Percentiles rank a stretch among this genome's conserved stretches.
phyloP scores from a whole-genome alignment of 257 asterid genomes.

The Gentiana straminea region DNA sequence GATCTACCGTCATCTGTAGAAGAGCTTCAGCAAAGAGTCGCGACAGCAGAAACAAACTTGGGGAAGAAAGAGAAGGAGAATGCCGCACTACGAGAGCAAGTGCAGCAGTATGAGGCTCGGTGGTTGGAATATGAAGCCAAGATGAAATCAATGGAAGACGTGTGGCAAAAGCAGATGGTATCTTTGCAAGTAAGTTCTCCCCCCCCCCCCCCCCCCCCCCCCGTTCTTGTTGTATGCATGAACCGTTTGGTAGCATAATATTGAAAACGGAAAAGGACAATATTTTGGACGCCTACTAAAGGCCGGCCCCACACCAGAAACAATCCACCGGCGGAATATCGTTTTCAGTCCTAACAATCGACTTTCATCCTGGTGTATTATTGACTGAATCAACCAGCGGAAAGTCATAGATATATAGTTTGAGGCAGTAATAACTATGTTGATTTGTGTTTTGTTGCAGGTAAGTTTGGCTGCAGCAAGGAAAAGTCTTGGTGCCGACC shows the following conservation, averaged over 20 bases:
- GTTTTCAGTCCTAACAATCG: too few relatives aligned
- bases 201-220: neutral
- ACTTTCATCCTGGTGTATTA: too few relatives aligned
- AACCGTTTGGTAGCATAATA: too few relatives aligned
- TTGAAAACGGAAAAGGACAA: too few relatives aligned
- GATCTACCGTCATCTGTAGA: slow-evolving; percentile 38
- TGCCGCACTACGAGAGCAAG: slow-evolving; percentile 53
- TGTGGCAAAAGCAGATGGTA: slow-evolving; percentile 80
- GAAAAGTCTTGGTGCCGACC: slow-evolving; percentile 38
- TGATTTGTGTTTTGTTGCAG: slow-evolving; percentile 29
- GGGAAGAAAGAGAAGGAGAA: slow-evolving; percentile 71
- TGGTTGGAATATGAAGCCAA: slow-evolving; percentile 65
- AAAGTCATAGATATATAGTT: neutral
- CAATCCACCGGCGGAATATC: too few relatives aligned
- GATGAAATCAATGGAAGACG: slow-evolving; percentile 85
- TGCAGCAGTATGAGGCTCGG: slow-evolving; percentile 43
- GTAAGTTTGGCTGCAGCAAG: slow-evolving; percentile 61
- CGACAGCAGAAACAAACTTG: slow-evolving; percentile 42
- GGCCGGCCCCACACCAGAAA: too few relatives aligned
- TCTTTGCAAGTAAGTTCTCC: slow-evolving; percentile 66
- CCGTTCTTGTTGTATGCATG: too few relatives aligned
- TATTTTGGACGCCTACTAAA: too few relatives aligned
- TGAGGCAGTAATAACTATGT: neutral
- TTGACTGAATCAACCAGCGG: too few relatives aligned
- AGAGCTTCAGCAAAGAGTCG: slow-evolving; percentile 57